phyloP scores from a whole-genome alignment of 257 asterid species.

The Primulina eburnea region DNA sequence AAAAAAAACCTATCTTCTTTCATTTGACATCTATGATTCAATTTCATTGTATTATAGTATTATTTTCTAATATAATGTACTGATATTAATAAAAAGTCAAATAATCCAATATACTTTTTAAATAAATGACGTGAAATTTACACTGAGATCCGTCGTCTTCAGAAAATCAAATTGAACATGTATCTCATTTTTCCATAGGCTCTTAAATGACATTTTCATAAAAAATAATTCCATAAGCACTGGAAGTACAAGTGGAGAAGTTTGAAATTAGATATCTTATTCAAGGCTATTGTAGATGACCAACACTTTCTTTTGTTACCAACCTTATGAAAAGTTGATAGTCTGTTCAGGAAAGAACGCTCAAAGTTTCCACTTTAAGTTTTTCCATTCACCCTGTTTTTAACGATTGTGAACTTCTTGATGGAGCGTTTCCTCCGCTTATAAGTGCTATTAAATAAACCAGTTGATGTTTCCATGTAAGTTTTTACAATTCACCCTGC shows the following conservation, averaged over 20 bases:
- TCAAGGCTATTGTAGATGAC: neutral
- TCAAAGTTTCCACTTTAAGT: neutral
- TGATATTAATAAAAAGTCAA: no score
- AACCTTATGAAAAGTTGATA: slow-evolving; percentile 9
- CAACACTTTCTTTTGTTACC: neutral
- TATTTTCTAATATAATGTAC: no score
- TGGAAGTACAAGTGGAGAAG: neutral
- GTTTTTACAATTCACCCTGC: neutral
- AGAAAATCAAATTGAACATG: neutral
- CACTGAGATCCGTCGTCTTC: neutral
- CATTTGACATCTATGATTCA: no score
- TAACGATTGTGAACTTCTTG: neutral
- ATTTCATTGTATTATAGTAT: no score
- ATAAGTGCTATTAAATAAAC: neutral
- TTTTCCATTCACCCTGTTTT: neutral
- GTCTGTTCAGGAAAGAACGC: no score
- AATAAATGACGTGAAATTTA: no score
- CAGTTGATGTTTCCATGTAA: no score
- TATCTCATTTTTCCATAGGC: neutral
- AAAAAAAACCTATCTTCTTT: no score
- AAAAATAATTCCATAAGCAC: neutral
- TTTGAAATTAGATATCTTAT: no score
- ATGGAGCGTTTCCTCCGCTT: neutral
- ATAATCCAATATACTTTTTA: no score
- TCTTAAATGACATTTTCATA: neutral